A percentile compares a stretch with the other conserved stretches of the same genome.
Evolutionary conservation across 192 early-diverging fungal species (phyloP).

Genomic region (Rhizophagus clarus): DNA sequence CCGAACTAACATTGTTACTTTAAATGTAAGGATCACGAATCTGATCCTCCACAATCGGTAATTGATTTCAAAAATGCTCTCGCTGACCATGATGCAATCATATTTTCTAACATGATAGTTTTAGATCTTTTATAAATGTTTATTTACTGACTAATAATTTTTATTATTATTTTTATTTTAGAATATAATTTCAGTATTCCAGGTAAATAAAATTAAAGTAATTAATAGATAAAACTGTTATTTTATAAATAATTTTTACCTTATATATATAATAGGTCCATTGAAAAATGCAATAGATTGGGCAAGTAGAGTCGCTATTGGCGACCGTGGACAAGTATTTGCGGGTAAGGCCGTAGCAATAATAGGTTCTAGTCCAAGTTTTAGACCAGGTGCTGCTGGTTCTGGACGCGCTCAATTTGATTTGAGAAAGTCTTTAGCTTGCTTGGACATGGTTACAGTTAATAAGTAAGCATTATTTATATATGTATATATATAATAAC

Average conservation of each 20-base stretch:
- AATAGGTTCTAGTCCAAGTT: not conserved
- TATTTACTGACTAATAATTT: too few relatives aligned
- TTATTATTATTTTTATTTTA: not conserved
- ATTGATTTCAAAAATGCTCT: constrained; percentile 5
- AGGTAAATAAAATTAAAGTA: not conserved
- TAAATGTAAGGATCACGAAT: constrained; percentile 12
- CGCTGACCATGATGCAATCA: constrained; percentile 7
- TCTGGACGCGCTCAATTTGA: constrained; percentile 6
- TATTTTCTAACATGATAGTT: not conserved
- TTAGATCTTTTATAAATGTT: not conserved
- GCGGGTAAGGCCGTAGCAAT: not conserved
- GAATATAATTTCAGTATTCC: constrained; percentile 26
- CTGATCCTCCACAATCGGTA: constrained; percentile 5
- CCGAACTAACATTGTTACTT: not conserved
- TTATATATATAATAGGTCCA: not conserved
- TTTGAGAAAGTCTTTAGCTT: not conserved
- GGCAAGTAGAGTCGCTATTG: not conserved
- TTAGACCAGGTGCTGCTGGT: not conserved
- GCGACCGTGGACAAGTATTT: constrained; percentile 4
- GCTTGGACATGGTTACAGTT: not conserved
- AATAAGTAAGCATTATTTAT: not conserved
- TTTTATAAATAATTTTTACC: not conserved
- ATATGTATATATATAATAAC: too few relatives aligned
- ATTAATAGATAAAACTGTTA: not conserved
- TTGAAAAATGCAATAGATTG: constrained; percentile 28